Base-by-base conservation (phyloP, 139 green algal species). In the Chlorella vulgaris region DNA sequence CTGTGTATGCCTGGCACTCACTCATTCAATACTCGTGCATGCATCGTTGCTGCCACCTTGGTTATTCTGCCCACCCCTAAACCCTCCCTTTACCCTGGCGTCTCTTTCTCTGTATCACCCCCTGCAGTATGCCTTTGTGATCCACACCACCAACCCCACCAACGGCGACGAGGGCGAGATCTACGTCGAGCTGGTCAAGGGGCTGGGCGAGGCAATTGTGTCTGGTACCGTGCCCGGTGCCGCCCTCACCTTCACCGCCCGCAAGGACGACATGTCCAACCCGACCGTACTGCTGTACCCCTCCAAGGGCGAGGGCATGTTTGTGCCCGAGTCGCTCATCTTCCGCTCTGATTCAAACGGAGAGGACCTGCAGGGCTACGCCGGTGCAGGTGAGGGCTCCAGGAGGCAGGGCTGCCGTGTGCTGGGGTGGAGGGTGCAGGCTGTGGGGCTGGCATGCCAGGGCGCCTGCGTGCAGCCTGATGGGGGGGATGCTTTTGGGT, bases 121-220 rank as follows among this genome's bases (percentile, higher is more conserved):
- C 7, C 24, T 8, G 73, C 88, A 94, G 53, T 99, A 99, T 82
- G 97, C 97, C 1, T 99, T 98, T 85, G 97, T 99, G 24, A 96
- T 99, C 85, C 97, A 99, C 94, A 99, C 97, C 31, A 91, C 91
- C 69, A 99, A 99, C 87, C 97, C 97, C 69, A 91, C 88, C 60
- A 97, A 81, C 18, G 76, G 85, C 33, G 61, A 92, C 83, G 76
- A 89, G 21, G 60, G 86, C 2, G 93, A 99, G 88, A 93, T 99
- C 51, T 99, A 98, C 88, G 94, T 89, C 68, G 97, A 99, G 93
- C 50, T 99, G 65, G 97, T 80, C 36, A 91, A 87, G 67, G 97
- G 97, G 22, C 89, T 99, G 70, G 97, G 94, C 40, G 96, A 99
- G 91, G 92, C 93, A 10, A 94, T 99, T 29, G 96, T 99, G 63